Conservation (phyloP, 1,284 basidiomycete genomes). For the Ganoderma meredithae region DNA sequence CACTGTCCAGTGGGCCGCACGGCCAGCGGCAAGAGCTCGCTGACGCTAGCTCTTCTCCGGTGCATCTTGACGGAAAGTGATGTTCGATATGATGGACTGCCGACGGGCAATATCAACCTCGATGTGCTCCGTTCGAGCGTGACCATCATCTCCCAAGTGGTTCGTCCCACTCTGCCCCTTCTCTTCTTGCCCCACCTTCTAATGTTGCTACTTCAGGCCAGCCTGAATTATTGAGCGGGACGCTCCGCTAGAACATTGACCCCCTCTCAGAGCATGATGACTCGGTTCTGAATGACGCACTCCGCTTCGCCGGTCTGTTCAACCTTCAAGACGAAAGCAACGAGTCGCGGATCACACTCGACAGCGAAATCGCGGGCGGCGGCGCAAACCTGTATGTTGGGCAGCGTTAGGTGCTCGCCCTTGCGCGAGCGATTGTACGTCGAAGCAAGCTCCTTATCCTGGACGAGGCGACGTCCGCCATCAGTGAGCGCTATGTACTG, state of each 20-base stretch:
- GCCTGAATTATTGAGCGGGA: slow-evolving; percentile 73
- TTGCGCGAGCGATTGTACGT: slow-evolving; percentile 66
- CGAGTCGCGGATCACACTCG: slow-evolving; percentile 59
- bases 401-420: slow-evolving; percentile 66
- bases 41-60: slow-evolving; percentile 50
- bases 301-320: slow-evolving; percentile 54
- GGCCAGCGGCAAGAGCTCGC: slow-evolving; percentile 52
- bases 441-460: slow-evolving; percentile 68
- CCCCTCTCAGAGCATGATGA: slow-evolving; percentile 83
- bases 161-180: slow-evolving; percentile 11
- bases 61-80: slow-evolving; percentile 56
- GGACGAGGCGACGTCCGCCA: slow-evolving; percentile 55
- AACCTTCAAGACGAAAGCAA: slow-evolving; percentile 57
- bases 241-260: slow-evolving; percentile 67
- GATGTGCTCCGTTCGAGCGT: slow-evolving; percentile 58
- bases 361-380: slow-evolving; percentile 61
- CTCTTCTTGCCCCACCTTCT: background rate
- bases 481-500: slow-evolving; percentile 11
- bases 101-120: slow-evolving; percentile 59
- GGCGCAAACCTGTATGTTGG: slow-evolving; percentile 68
- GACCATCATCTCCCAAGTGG: slow-evolving; percentile 54
- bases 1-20: slow-evolving; percentile 61
- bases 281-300: slow-evolving; percentile 60
- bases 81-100: slow-evolving; percentile 45
- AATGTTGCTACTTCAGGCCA: slow-evolving; percentile 28